phyloP scores from a whole-genome alignment of 2,329 filamentous ascomycete genomes.

The Pezicula carpinea region DNA sequence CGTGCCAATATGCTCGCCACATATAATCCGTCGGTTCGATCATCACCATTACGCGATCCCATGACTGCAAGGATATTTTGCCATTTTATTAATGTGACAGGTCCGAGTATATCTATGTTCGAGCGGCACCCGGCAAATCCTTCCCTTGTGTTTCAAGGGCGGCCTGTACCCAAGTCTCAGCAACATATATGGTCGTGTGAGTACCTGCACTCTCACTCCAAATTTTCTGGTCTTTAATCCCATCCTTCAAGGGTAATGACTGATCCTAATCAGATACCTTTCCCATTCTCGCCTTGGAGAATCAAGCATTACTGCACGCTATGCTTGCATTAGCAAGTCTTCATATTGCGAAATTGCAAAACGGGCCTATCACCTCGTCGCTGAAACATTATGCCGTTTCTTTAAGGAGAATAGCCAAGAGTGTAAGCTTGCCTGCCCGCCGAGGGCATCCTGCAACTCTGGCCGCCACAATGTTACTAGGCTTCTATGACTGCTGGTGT shows the following conservation, averaged over 20 bases:
- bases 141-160: conserved; percentile 58
- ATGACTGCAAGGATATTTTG: conserved; percentile 80
- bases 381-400: conserved; percentile 90
- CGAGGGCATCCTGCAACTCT: conserved; percentile 75
- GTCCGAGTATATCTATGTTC: conserved; percentile 79
- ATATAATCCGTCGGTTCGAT: conserved; percentile 60
- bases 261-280: conserved; percentile 56
- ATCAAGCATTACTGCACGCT: conserved; percentile 84
- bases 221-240: not conserved
- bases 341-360: conserved; percentile 80
- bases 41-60: conserved; percentile 73
- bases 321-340: conserved; percentile 84
- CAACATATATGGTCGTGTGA: conserved; percentile 62
- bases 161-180: conserved; percentile 56
- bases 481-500: conserved; percentile 91
- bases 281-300: conserved; percentile 74
- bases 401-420: conserved; percentile 70
- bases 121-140: conserved; percentile 77
- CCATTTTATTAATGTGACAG: conserved; percentile 88
- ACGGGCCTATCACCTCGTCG: conserved; percentile 69
- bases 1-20: conserved; percentile 50
- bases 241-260: not conserved
- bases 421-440: conserved; percentile 63
- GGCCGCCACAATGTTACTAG: conserved; percentile 81
- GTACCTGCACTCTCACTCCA: conserved; percentile 20